Conservation (phyloP, 352 stramenopile species). For the Globisporangium apiculatum region DNA sequence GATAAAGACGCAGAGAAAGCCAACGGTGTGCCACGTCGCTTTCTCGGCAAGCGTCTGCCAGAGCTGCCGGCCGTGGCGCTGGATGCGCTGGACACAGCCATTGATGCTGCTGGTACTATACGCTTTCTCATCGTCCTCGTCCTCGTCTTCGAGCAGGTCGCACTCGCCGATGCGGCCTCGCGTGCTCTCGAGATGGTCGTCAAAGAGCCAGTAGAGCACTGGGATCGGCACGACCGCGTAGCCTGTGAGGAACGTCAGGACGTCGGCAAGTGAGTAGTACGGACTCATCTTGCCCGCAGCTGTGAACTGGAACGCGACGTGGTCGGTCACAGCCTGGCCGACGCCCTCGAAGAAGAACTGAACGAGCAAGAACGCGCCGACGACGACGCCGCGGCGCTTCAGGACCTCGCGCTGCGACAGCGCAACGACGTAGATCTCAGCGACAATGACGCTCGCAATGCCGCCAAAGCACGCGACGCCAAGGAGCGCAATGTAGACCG, state of each 20-base stretch:
- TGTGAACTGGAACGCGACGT: constrained; percentile 22
- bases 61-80: constrained; percentile 28
- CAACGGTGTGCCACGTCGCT: constrained; percentile 26
- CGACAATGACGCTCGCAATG: constrained; percentile 32
- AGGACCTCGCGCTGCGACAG: constrained; percentile 27
- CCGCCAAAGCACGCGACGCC: constrained; percentile 34
- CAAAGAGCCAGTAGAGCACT: constrained; percentile 25
- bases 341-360: constrained; percentile 30
- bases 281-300: constrained; percentile 9
- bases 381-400: constrained; percentile 19
- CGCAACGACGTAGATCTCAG: constrained; percentile 35
- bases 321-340: constrained; percentile 24
- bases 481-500: constrained; percentile 27
- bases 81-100: not conserved
- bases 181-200: constrained; percentile 27
- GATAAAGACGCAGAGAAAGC: constrained; percentile 36
- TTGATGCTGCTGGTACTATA: constrained; percentile 7
- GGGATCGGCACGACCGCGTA: constrained; percentile 34
- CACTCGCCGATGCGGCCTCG: constrained; percentile 19
- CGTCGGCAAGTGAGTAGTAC: constrained; percentile 21
- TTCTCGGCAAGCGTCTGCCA: constrained; percentile 24
- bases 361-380: constrained; percentile 26
- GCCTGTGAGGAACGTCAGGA: constrained; percentile 27
- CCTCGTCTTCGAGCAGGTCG: constrained; percentile 16
- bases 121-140: constrained; percentile 14